phyloP scores from a whole-genome alignment of 345 rosid species.

The Dipteronia sinensis region DNA sequence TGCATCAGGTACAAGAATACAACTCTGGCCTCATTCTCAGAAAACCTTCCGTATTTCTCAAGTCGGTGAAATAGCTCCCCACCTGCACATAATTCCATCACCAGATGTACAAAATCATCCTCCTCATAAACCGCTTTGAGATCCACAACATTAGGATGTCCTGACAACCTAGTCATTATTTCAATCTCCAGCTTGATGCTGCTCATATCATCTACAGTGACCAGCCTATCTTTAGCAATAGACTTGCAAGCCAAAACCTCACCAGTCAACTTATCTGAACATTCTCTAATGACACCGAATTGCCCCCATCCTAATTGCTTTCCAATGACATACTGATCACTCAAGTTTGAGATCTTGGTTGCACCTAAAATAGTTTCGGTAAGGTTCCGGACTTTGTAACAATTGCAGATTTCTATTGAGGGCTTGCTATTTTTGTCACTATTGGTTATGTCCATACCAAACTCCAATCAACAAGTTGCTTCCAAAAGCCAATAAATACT shows the following conservation, averaged over 20 bases:
- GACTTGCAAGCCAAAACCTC: constrained; percentile 68
- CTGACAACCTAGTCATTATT: constrained; percentile 58
- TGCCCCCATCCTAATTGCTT: constrained; percentile 85
- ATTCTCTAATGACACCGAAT: constrained; percentile 73
- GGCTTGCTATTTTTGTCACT: constrained; percentile 29
- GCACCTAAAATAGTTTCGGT: constrained; percentile 55
- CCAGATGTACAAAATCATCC: constrained; percentile 58
- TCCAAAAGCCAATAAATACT: constrained; percentile 18
- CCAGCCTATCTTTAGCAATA: constrained; percentile 59
- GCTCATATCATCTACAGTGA: constrained; percentile 46
- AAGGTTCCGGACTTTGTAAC: constrained; percentile 52
- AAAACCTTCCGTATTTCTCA: constrained; percentile 61
- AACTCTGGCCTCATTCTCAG: constrained; percentile 54
- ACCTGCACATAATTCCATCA: constrained; percentile 76
- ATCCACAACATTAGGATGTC: constrained; percentile 64
- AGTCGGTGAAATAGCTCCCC: constrained; percentile 72
- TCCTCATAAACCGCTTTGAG: constrained; percentile 77
- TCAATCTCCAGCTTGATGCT: constrained; percentile 65
- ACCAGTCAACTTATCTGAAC: constrained; percentile 59
- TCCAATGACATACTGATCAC: constrained; percentile 61
- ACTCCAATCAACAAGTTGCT: constrained; percentile 19
- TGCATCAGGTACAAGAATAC: constrained; percentile 66
- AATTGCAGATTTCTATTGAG: constrained; percentile 37
- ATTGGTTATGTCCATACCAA: constrained; percentile 54
- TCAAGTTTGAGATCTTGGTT: constrained; percentile 52